Conservation (phyloP, 176 grass and related monocot genomes). For the Stipa capillata region DNA sequence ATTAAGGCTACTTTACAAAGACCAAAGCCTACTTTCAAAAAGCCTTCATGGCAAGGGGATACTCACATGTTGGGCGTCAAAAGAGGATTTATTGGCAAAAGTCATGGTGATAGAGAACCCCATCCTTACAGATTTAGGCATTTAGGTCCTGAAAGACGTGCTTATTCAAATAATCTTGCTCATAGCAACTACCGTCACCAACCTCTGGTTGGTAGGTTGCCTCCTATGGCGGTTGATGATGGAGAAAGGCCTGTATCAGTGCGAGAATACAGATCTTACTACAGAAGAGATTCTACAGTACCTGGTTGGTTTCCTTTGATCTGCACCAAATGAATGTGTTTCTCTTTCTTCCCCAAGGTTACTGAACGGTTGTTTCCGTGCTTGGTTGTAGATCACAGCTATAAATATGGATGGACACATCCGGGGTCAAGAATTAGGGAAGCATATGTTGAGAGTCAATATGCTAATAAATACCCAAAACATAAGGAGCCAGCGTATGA, state of each 20-base stretch:
- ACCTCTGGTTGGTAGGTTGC: neutral
- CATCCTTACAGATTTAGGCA: conserved; percentile 17
- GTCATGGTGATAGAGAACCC: neutral
- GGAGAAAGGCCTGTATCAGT: conserved; percentile 10
- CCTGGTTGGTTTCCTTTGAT: conserved; percentile 19
- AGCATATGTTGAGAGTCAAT: conserved; percentile 9
- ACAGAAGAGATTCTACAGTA: conserved; percentile 20
- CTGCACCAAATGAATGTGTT: conserved; percentile 7
- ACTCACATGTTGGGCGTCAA: conserved; percentile 20
- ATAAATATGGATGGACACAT: conserved; percentile 17
- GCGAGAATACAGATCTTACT: conserved; percentile 12
- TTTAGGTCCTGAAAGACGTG: neutral
- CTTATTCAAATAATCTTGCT: conserved; percentile 10
- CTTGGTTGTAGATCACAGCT: neutral
- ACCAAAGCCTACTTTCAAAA: conserved; percentile 26
- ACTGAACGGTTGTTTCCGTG: neutral
- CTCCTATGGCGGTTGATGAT: conserved; percentile 13
- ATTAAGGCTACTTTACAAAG: conserved; percentile 44
- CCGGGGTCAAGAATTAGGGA: conserved; percentile 6
- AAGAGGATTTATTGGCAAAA: conserved; percentile 31
- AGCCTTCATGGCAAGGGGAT: conserved; percentile 17
- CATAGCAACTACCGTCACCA: neutral
- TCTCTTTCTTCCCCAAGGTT: neutral
- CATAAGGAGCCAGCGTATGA: neutral
- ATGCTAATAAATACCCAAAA: conserved; percentile 14